These are phyloP conservation scores for Gentiana macrophylla DNA, from an alignment of 257 asterid species.

Conservation along the genomic window DNA sequence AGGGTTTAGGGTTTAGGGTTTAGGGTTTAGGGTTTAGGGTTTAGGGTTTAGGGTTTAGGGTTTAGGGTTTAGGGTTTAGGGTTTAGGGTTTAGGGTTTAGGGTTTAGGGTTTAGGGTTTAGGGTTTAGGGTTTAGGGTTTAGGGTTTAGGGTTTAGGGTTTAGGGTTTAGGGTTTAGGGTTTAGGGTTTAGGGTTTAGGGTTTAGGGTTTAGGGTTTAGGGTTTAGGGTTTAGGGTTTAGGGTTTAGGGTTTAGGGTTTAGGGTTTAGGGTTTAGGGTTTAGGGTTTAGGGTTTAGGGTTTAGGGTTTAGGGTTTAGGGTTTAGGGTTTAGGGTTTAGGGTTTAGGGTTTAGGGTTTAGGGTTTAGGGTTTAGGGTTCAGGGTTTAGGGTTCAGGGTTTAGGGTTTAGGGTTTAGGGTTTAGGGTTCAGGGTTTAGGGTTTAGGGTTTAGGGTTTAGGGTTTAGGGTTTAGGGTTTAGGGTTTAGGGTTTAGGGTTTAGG, in stretches of 20 bases:
- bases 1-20: conserved; percentile 3
- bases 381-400: conserved; percentile 5
- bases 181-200: conserved; percentile 6
- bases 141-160: conserved; percentile 5
- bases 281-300: conserved; percentile 3
- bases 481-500: conserved; percentile 1
- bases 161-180: conserved; percentile 1
- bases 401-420: conserved; percentile 4
- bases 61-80: neutral
- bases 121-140: conserved; percentile 1
- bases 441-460: conserved; percentile 1
- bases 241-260: too few relatives aligned
- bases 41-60: neutral
- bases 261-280: neutral
- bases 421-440: conserved; percentile 2
- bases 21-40: conserved; percentile 5
- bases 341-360: conserved; percentile 4
- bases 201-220: conserved; percentile 8
- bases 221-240: conserved; percentile 11
- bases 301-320: conserved; percentile 4
- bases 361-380: conserved; percentile 2
- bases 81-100: conserved; percentile 1
- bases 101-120: neutral
- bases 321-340: conserved; percentile 3
- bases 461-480: conserved; percentile 4